Conservation (phyloP, 2,329 filamentous ascomycete species). For the Ascocoryne sarcoides region DNA sequence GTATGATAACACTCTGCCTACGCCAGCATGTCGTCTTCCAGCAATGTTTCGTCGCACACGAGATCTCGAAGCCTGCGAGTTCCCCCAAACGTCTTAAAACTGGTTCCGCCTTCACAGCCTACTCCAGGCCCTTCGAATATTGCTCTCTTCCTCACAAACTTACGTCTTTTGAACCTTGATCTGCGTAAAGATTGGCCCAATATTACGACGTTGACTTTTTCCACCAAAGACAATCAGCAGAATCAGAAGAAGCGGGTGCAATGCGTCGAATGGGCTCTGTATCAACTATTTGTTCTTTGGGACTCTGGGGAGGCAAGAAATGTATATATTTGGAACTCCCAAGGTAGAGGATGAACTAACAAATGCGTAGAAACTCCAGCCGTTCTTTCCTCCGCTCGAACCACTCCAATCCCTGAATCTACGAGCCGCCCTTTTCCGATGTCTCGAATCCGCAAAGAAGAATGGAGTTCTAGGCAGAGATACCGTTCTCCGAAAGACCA, state of each 20-base stretch:
- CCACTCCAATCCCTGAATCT: constrained; percentile 87
- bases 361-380: constrained; percentile 62
- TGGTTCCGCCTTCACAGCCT: constrained; percentile 6
- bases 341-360: constrained; percentile 4
- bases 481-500: constrained; percentile 76
- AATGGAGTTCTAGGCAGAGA: constrained; percentile 74
- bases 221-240: constrained; percentile 53
- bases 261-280: constrained; percentile 84
- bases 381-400: constrained; percentile 85
- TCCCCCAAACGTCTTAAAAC: constrained; percentile 17
- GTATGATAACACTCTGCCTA: neutral
- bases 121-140: constrained; percentile 40
- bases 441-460: constrained; percentile 80
- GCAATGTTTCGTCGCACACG: constrained; percentile 14
- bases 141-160: constrained; percentile 69
- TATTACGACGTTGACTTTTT: constrained; percentile 63
- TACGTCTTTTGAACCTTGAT: constrained; percentile 76
- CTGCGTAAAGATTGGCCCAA: constrained; percentile 68
- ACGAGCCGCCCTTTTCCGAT: constrained; percentile 72
- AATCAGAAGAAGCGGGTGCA: constrained; percentile 78
- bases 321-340: constrained; percentile 36
- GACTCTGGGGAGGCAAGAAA: constrained; percentile 66
- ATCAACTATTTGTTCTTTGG: constrained; percentile 77
- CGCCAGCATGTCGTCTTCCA: constrained; percentile 19
- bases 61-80: constrained; percentile 22